These are phyloP conservation scores for Agaricus sinodeliciosus DNA, from an alignment of 768 basidiomycete genomes.

Conservation along the genomic window DNA sequence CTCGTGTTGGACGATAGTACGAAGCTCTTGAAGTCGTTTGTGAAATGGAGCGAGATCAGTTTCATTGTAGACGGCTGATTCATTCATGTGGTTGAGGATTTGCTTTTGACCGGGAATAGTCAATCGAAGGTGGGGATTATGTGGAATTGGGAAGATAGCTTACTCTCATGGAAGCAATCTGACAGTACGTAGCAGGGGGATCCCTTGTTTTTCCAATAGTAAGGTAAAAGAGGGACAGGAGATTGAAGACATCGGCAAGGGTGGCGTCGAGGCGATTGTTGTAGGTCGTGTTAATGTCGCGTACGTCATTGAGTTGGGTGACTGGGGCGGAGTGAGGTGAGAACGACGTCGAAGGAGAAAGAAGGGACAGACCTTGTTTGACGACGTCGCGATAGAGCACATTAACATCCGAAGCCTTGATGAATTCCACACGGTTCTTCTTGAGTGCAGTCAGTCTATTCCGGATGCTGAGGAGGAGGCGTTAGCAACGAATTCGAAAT, in stretches of 20 bases:
- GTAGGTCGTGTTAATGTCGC: conserved; percentile 67
- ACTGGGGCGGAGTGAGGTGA: conserved; percentile 37
- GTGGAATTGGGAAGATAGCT: conserved; percentile 29
- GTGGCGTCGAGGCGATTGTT: conserved; percentile 94
- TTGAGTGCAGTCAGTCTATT: conserved; percentile 93
- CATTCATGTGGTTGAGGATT: conserved; percentile 94
- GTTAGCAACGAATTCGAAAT: conserved; percentile 14
- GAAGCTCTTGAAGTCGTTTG: conserved; percentile 71
- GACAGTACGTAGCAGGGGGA: conserved; percentile 91
- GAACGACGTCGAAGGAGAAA: not conserved
- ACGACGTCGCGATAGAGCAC: conserved; percentile 89
- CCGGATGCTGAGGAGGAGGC: conserved; percentile 58
- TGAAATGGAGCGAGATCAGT: conserved; percentile 86
- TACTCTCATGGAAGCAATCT: conserved; percentile 93
- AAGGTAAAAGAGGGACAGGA: conserved; percentile 95
- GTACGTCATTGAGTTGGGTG: conserved; percentile 85
- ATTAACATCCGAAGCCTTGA: conserved; percentile 91
- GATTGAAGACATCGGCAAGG: conserved; percentile 90
- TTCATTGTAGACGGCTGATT: conserved; percentile 91
- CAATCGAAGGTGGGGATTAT: conserved; percentile 10
- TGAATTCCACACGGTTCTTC: conserved; percentile 88
- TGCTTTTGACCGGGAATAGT: conserved; percentile 42
- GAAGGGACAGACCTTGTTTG: conserved; percentile 67
- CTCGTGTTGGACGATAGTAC: conserved; percentile 81
- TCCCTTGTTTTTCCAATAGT: conserved; percentile 96